These are phyloP conservation scores for Globisporangium sylvaticum DNA, from an alignment of 352 stramenopile genomes.

Conservation along the genomic window DNA sequence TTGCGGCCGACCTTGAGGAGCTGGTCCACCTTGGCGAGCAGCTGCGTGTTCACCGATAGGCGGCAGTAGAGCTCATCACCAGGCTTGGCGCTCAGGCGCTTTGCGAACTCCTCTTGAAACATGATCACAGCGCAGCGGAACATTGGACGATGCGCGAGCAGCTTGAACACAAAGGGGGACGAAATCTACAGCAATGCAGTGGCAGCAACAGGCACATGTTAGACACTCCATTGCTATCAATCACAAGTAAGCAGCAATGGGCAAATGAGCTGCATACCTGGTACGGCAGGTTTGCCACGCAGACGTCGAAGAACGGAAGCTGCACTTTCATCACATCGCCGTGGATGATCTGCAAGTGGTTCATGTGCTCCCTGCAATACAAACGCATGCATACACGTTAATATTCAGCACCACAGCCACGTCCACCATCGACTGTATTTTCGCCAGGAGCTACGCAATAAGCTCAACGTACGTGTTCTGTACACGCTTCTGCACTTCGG, in stretches of 20 bases:
- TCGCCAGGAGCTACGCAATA: neutral
- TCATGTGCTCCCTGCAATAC: constrained; percentile 65
- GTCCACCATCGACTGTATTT: neutral
- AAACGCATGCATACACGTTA: neutral
- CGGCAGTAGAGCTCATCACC: constrained; percentile 98
- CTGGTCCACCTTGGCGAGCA: constrained; percentile 98
- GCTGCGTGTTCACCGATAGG: constrained; percentile 98
- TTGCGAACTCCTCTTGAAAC: constrained; percentile 99
- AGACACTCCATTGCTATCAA: neutral
- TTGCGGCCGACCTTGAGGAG: constrained; percentile 98
- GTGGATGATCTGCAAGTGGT: constrained; percentile 98
- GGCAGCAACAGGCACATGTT: neutral
- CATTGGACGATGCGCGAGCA: constrained; percentile 96
- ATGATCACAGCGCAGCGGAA: constrained; percentile 99
- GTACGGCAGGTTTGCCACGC: constrained; percentile 99
- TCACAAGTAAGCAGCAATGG: neutral
- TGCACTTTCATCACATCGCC: constrained; percentile 99
- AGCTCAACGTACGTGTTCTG: constrained; percentile 87
- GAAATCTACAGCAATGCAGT: constrained; percentile 87
- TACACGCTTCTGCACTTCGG: constrained; percentile 98
- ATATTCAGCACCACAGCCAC: neutral
- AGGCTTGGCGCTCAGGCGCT: constrained; percentile 96
- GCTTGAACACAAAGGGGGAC: constrained; percentile 98
- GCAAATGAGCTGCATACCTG: constrained; percentile 51
- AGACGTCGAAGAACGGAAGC: constrained; percentile 99